Evolutionary conservation across 2,329 filamentous ascomycete species (phyloP).

Genomic region (Aspergillus unguis): DNA sequence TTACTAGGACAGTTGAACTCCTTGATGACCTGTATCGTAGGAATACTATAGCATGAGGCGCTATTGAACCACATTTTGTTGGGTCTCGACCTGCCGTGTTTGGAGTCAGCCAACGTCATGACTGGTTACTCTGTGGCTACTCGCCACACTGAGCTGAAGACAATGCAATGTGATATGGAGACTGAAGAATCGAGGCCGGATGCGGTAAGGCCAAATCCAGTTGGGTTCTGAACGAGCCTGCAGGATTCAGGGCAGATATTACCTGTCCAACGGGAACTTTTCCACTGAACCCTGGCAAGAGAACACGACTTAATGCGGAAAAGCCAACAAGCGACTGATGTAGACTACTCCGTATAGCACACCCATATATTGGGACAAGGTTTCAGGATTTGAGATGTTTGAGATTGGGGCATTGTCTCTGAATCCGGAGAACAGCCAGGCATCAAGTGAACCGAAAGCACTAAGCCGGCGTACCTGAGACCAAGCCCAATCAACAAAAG

Average conservation of each 20-base stretch:
- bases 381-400: not conserved
- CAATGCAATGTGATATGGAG: not conserved
- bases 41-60: not conserved
- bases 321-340: no score
- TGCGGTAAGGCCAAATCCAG: constrained; percentile 5
- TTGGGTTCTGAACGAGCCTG: not conserved
- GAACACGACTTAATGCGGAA: not conserved
- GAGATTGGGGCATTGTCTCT: constrained; percentile 8
- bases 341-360: no score
- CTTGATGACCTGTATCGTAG: not conserved
- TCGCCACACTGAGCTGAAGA: constrained; percentile 2
- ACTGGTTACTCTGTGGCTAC: not conserved
- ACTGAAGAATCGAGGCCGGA: not conserved
- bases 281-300: not conserved
- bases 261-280: not conserved
- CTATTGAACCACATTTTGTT: not conserved
- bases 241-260: not conserved
- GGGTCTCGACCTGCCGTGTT: not conserved
- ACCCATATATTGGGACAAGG: no score
- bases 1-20: constrained; percentile 5
- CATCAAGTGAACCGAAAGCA: constrained; percentile 16
- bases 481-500: constrained; percentile 17
- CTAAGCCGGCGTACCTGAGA: constrained; percentile 18
- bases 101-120: constrained; percentile 3
- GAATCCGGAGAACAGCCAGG: constrained; percentile 18